phyloP scores from a whole-genome alignment of 2,329 filamentous ascomycete species.

The Xenosphaeropsis pyriputrescens region DNA sequence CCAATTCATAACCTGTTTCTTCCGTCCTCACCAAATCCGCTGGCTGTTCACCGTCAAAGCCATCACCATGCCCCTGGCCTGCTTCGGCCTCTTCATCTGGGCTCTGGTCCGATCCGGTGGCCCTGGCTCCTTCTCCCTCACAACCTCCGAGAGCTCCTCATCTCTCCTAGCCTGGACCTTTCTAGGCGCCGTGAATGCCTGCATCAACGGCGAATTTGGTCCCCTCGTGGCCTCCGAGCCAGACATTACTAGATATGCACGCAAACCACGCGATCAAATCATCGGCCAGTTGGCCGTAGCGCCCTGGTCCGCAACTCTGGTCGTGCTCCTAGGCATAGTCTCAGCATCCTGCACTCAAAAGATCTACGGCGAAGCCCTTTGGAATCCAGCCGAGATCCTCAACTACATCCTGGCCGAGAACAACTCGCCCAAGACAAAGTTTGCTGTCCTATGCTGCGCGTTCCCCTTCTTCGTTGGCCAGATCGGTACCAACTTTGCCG shows the following conservation, averaged over 20 bases:
- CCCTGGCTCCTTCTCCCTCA: neutral
- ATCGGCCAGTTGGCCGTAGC: neutral
- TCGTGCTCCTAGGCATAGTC: conserved; percentile 34
- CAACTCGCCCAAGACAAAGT: conserved; percentile 18
- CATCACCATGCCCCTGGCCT: conserved; percentile 34
- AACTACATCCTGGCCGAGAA: conserved; percentile 23
- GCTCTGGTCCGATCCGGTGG: conserved; percentile 35
- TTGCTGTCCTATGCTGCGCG: conserved; percentile 1
- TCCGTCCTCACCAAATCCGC: conserved; percentile 17
- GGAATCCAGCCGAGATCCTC: conserved; percentile 28
- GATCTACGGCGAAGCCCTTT: conserved; percentile 29
- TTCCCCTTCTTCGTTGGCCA: conserved; percentile 11
- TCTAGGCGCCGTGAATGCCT: neutral
- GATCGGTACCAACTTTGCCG: conserved; percentile 13
- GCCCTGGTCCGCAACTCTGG: conserved; percentile 11
- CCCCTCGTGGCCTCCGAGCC: neutral
- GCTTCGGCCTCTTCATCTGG: conserved; percentile 45
- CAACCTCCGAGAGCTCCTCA: neutral
- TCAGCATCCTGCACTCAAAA: conserved; percentile 34
- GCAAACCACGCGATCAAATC: neutral
- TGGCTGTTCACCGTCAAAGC: conserved; percentile 33
- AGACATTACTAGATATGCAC: neutral
- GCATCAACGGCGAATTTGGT: neutral
- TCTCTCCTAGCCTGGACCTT: neutral
- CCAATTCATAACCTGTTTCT: conserved; percentile 22